These are phyloP conservation scores for Cicer pinnatifidum DNA, from an alignment of 306 rosid species.

Conservation along the genomic window DNA sequence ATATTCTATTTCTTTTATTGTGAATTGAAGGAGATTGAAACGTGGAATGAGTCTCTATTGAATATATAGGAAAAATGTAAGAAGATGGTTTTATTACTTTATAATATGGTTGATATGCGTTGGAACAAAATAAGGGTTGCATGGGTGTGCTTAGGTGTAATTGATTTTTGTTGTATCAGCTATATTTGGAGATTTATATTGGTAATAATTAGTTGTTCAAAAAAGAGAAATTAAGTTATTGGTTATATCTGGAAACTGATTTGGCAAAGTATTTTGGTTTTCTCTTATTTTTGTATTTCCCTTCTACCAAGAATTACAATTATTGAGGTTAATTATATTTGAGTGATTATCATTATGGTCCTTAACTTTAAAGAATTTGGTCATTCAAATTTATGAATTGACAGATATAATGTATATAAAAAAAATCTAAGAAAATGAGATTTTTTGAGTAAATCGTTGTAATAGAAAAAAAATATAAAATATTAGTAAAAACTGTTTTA, in stretches of 20 bases:
- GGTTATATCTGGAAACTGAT: constrained; percentile 10
- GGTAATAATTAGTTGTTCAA: constrained; percentile 29
- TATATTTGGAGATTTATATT: constrained; percentile 33
- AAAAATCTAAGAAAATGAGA: no score
- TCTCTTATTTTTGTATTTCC: neutral
- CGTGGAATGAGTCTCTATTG: constrained; percentile 4
- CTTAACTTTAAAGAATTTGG: no score
- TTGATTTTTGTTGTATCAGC: neutral
- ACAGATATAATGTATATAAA: no score
- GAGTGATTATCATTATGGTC: no score
- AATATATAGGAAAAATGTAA: constrained; percentile 10
- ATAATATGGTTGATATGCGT: constrained; percentile 11
- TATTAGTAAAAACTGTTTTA: no score
- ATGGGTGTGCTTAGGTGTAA: constrained; percentile 51
- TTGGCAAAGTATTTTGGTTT: constrained; percentile 1
- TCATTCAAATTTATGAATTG: no score
- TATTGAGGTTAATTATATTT: no score
- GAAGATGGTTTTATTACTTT: constrained; percentile 10
- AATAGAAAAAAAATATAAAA: no score
- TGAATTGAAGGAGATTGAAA: constrained; percentile 15
- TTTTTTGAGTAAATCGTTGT: no score
- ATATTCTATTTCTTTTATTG: neutral
- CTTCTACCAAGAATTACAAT: no score
- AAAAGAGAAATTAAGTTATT: neutral
- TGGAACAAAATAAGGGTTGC: constrained; percentile 30